Base-by-base conservation (phyloP, 148 eudicot species). In the Rhododendron ferrugineum region DNA sequence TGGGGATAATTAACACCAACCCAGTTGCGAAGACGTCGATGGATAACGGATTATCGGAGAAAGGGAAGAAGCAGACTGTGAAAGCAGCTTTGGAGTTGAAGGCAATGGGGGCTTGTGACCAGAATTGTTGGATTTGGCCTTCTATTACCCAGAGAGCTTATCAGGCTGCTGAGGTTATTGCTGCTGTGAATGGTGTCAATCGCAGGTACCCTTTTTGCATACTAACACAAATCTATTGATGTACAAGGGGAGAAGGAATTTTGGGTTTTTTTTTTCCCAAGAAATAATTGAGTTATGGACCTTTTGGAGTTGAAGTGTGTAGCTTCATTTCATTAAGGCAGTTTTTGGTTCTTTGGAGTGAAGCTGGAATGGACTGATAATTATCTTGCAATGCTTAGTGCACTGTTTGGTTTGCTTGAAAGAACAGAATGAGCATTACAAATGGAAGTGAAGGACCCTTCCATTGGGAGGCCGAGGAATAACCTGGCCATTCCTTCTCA, bases 111-210 rank as follows among this genome's bases (percentile, higher is more conserved):
- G 98, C 98, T 80, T 97, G 99, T 90, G 96, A 93, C 26, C 90
- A 88, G 14, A 97, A 89, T 85, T 97, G 98, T 66, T 97, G 99
- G 99, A 94, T 97, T 86, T 97, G 99, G 99, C 99, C 99, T 93
- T 94, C 98, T 13, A 97, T 97, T 64, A 97, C 99, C 73, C 99
- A 97, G 88, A 89, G 99, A 74, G 94, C 99, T 91, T 97, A 97
- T 73, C 99, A 97, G 70, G 92, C 98, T 92, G 99, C 98, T 83
- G 99, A 97, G 87, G 90, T 94, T 86, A 97, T 97, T 88, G 99
- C 98, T 83, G 84, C 95, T 58, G 85, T 94, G 37, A 94, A 90
- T 83, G 92, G 86, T 34, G 85, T 95, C 79, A 93, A 85, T 87
- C 90, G 98, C 68, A 94, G 98, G 99, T 97, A 87, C 34, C 8